These are phyloP conservation scores for Phytophthora sp. DNA, from an alignment of 352 stramenopile species.

Conservation along the genomic window DNA sequence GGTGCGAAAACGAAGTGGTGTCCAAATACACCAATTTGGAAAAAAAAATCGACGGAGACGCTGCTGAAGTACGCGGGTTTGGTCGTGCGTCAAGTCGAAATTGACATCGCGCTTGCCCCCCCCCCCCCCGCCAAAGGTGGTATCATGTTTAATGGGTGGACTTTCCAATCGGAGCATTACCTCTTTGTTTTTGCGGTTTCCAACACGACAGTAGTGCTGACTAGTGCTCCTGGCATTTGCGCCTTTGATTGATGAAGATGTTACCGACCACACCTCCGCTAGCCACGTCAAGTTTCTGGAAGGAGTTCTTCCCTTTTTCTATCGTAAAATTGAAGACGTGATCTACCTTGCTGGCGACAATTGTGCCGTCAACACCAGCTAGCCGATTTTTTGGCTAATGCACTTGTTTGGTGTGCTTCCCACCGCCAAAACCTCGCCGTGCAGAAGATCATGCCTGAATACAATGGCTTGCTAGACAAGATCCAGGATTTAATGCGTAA, in stretches of 20 bases:
- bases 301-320: neutral
- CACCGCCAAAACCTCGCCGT: conserved; percentile 3
- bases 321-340: neutral
- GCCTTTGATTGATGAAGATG: neutral
- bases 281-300: conserved; percentile 9
- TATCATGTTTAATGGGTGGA: neutral
- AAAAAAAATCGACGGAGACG: neutral
- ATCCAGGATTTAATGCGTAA: neutral
- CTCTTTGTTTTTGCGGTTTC: conserved; percentile 2
- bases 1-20: neutral
- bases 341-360: conserved; percentile 6
- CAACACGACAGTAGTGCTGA: neutral
- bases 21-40: conserved; percentile 2
- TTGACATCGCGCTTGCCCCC: neutral
- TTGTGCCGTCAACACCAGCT: conserved; percentile 2
- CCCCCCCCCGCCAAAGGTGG: too few relatives aligned
- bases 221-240: conserved; percentile 1
- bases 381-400: neutral
- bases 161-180: neutral
- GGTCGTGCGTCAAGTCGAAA: neutral
- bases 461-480: neutral
- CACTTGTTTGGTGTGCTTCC: neutral
- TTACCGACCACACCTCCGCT: neutral
- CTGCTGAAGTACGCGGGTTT: neutral
- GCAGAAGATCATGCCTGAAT: neutral